A percentile compares a stretch with the other conserved stretches of the same genome.
These are phyloP conservation scores for Antrodiella citrinella DNA, from an alignment of 768 basidiomycete genomes.

Conservation along the genomic window DNA sequence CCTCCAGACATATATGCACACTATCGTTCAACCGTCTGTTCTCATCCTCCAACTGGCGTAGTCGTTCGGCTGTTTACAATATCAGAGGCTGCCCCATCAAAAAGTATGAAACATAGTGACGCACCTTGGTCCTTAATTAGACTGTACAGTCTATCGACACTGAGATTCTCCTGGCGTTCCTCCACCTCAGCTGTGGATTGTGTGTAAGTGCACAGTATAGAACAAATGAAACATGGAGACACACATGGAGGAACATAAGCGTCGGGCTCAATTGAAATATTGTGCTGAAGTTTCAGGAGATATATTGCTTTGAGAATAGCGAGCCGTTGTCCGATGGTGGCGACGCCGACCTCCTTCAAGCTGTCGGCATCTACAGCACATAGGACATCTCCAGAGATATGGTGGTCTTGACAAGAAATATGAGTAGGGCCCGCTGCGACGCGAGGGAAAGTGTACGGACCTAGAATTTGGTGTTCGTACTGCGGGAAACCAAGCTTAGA, in stretches of 20 bases:
- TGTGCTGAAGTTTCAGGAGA: conserved; percentile 76
- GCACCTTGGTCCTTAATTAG: conserved; percentile 71
- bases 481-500: conserved; percentile 72
- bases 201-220: neutral
- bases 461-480: conserved; percentile 77
- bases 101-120: conserved; percentile 4
- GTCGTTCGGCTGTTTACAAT: conserved; percentile 55
- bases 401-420: conserved; percentile 56
- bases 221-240: conserved; percentile 23
- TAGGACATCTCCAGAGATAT: conserved; percentile 86
- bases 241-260: conserved; percentile 86
- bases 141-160: conserved; percentile 58
- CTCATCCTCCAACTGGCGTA: conserved; percentile 67
- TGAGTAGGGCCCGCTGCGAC: neutral
- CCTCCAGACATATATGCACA: conserved; percentile 59
- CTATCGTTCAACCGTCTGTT: conserved; percentile 61
- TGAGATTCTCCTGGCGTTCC: conserved; percentile 44
- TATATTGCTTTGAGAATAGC: conserved; percentile 91
- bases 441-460: conserved; percentile 32
- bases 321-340: conserved; percentile 87
- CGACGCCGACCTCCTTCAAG: conserved; percentile 80
- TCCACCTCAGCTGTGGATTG: conserved; percentile 45
- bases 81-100: conserved; percentile 4
- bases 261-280: conserved; percentile 74
- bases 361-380: conserved; percentile 76